These are phyloP conservation scores for Beauveria sp. DNA, from an alignment of 2,329 filamentous ascomycete genomes.

Conservation along the genomic window DNA sequence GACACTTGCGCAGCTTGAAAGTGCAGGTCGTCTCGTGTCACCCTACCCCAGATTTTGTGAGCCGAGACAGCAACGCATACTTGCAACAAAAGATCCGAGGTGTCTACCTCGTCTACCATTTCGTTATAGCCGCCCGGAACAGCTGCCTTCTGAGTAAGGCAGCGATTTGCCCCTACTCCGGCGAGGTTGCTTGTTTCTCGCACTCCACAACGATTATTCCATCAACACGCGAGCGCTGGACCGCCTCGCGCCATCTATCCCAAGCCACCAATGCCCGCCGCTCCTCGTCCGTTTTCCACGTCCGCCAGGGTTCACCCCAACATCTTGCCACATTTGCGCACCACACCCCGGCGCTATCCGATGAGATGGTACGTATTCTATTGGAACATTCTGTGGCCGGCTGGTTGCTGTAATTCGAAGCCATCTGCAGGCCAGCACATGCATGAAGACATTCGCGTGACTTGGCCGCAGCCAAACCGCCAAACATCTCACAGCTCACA, in stretches of 20 bases:
- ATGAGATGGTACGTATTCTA: constrained; percentile 23
- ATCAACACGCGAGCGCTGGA: background rate
- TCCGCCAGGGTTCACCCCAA: constrained; percentile 26
- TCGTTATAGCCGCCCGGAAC: background rate
- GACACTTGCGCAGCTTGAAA: background rate
- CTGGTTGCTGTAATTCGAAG: background rate
- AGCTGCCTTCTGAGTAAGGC: background rate
- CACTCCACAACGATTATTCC: background rate
- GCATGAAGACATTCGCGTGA: background rate
- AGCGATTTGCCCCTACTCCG: background rate
- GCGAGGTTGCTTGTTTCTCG: background rate
- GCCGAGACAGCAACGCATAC: background rate
- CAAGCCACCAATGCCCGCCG: constrained; percentile 11
- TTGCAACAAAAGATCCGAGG: background rate
- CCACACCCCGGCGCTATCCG: constrained; percentile 18
- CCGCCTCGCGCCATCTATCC: background rate
- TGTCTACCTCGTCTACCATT: background rate
- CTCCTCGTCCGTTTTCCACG: constrained; percentile 25
- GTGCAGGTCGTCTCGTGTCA: background rate
- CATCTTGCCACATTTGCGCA: constrained; percentile 26
- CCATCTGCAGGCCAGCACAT: background rate
- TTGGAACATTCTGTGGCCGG: background rate
- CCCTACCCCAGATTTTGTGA: constrained; percentile 2
- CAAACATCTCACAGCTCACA: background rate
- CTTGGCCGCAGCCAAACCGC: background rate